Evolutionary conservation across 768 basidiomycete genomes (phyloP), one percentile per base, ranked within the genome.

Genomic region (Symmetrospora coprosmae): DNA sequence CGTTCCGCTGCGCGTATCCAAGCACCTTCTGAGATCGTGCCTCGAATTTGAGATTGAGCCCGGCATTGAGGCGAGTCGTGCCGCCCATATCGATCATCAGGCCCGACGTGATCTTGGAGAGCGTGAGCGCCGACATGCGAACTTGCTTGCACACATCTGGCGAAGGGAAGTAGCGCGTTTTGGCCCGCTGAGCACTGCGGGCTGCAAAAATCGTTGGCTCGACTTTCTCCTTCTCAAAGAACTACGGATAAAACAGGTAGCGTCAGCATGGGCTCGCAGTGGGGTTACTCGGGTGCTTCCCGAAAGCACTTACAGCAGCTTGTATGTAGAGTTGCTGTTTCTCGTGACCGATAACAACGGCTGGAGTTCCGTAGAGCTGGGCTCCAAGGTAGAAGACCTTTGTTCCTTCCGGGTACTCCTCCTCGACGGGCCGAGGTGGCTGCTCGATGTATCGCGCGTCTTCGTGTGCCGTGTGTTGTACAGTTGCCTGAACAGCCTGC

Each of bases 371-470:
- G 69, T 92, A 99, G 0, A 86, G 70, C 1, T 88, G 83, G 68
- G 87, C 84, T 16, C 92, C 91, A 6, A 97, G 78, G 81, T 96
- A 97, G 74, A 99, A 94, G 28, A 97, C 86, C 70, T 84, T 87
- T 71, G 82, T 85, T 0, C 85, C 87, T 0, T 81, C 81, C 0
- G 91, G 90, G 74, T 87, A 96, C 70, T 97, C 94, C 52, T 88
- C 83, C 0, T 81, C 77, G 30, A 97, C 73, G 0, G 87, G 82
- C 0, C 87, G 85, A 0, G 94, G 80, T 8, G 80, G 82, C 67
- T 81, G 80, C 73, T 96, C 94, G 7, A 73, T 41, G 64, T 71
- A 76, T 38, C 75, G 83, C 27, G 88, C 85, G 70, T 99, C 94
- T 72, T 97, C 89, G 3, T 84, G 87, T 11, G 78, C 76, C 35